These are phyloP conservation scores for Gynochthodes officinalis DNA, from an alignment of 257 asterid species.

Conservation along the genomic window DNA sequence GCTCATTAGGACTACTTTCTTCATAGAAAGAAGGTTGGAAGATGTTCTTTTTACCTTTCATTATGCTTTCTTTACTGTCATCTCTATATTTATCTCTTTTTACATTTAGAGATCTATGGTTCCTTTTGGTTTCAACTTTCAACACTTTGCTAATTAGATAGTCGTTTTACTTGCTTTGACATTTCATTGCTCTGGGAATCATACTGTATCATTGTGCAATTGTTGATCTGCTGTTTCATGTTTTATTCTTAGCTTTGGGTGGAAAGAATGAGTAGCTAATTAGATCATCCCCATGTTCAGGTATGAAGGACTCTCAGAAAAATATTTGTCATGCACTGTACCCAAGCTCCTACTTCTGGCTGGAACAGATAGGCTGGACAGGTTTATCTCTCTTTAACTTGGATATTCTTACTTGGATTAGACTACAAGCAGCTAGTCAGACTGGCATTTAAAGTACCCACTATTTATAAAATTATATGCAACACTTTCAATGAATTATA, in stretches of 20 bases:
- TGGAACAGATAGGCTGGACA: constrained; percentile 97
- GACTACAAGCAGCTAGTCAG: background rate
- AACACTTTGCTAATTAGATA: background rate
- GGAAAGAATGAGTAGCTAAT: background rate
- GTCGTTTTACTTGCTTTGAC: background rate
- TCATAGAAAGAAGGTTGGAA: background rate
- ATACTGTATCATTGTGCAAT: background rate
- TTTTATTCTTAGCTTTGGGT: background rate
- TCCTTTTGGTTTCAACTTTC: constrained; percentile 7
- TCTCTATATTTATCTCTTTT: background rate
- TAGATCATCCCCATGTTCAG: constrained; percentile 37
- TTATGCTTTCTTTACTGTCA: background rate
- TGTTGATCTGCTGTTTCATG: background rate
- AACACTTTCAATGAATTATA: background rate
- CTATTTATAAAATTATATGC: background rate
- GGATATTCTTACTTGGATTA: background rate
- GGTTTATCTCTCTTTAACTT: constrained; percentile 38
- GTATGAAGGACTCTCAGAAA: constrained; percentile 98
- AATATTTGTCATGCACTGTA: constrained; percentile 70
- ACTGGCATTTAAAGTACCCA: background rate
- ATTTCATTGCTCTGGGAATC: background rate
- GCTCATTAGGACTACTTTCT: background rate
- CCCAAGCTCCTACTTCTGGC: constrained; percentile 96
- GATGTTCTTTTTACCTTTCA: background rate
- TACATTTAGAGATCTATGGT: background rate